Conservation (phyloP, 176 grass and related monocot genomes). For the Zizania latifolia region DNA sequence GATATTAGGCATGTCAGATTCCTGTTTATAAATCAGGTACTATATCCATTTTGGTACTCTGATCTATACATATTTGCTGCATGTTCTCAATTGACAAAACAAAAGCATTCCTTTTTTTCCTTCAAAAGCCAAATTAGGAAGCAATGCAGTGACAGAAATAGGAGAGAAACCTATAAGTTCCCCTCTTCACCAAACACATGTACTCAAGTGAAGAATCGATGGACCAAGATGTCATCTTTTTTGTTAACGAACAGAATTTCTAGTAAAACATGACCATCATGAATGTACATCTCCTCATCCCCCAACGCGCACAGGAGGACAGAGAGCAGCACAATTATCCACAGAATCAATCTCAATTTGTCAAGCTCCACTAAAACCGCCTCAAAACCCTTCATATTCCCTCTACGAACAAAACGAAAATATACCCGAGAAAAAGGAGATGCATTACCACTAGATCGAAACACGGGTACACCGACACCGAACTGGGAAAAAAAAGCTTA, state of each 20-base stretch:
- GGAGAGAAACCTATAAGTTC: neutral
- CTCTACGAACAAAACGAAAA: neutral
- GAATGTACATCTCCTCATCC: neutral
- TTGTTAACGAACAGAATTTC: neutral
- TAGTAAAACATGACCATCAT: neutral
- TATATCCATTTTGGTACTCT: neutral
- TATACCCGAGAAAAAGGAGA: neutral
- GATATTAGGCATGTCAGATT: neutral
- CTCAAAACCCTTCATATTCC: neutral
- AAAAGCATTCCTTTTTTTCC: neutral
- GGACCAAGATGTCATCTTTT: neutral
- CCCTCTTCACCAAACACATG: neutral
- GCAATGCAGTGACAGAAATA: neutral
- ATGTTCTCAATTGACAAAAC: neutral
- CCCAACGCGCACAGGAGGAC: too few species aligned
- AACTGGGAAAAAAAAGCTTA: neutral
- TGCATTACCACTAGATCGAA: neutral
- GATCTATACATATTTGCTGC: neutral
- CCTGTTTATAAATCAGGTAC: neutral
- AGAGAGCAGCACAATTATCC: neutral
- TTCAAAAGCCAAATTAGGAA: neutral
- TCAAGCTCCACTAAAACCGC: neutral
- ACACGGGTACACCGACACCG: neutral
- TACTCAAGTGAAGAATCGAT: neutral
- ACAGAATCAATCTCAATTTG: neutral